phyloP scores from a whole-genome alignment of 2,329 filamentous ascomycete species.

The Septoria linicola region DNA sequence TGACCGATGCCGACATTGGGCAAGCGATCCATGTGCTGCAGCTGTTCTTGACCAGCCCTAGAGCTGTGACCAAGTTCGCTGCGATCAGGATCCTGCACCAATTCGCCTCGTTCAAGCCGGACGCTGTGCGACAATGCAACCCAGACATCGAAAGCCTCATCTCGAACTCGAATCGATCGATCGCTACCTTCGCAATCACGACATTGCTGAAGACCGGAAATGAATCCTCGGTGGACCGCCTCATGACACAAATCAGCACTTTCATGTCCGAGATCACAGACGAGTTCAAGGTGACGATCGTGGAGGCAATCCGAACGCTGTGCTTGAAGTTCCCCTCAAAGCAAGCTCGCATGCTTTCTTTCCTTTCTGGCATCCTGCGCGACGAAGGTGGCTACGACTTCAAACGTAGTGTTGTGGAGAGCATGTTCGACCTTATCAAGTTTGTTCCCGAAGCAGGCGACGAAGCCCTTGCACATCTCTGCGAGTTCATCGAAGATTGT shows the following conservation, averaged over 20 bases:
- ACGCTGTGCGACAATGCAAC: constrained; percentile 89
- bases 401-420: constrained; percentile 95
- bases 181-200: constrained; percentile 97
- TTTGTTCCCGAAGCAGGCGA: constrained; percentile 87
- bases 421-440: constrained; percentile 99
- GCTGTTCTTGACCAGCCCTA: constrained; percentile 91
- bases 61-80: constrained; percentile 95
- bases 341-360: constrained; percentile 95
- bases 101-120: constrained; percentile 94
- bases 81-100: constrained; percentile 94
- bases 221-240: constrained; percentile 89
- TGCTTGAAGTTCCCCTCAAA: constrained; percentile 98
- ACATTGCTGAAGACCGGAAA: constrained; percentile 98
- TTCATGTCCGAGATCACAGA: constrained; percentile 99
- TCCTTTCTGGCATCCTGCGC: constrained; percentile 92
- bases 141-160: constrained; percentile 96
- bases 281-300: constrained; percentile 99
- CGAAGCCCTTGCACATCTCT: constrained; percentile 86
- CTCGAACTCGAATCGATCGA: constrained; percentile 93
- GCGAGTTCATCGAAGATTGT: constrained; percentile 99
- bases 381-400: constrained; percentile 98
- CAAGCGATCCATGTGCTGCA: constrained; percentile 94
- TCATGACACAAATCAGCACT: constrained; percentile 97
- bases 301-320: constrained; percentile 93
- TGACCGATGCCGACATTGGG: constrained; percentile 85